Base-by-base conservation (phyloP, 176 grass and related monocot species). In the Oryza glaberrima region DNA sequence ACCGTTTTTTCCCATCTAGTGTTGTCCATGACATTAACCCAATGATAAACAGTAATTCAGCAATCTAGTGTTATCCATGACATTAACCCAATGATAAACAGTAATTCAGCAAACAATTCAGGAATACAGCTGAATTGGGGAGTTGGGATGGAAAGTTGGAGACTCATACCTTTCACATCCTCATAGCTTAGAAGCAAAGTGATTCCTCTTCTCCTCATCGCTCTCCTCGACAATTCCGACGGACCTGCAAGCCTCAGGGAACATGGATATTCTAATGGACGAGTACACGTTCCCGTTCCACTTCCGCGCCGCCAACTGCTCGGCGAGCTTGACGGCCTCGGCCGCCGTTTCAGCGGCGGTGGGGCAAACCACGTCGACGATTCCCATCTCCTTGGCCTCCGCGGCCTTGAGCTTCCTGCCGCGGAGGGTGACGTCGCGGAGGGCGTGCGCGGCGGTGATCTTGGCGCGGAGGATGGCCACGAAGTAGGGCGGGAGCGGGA, bases 201-300 rank as follows among this genome's bases (percentile, higher is more conserved):
- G 65, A 46, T 89, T 88, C 10, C 5, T 65, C 72, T 86, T 89
- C 32, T 77, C 86, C 75, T 86, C 95, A 1, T 91, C 95, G 65
- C 77, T 92, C 78, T 91, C 90, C 56, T 90, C 84, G 10, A 77
- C 65, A 2, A 94, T 70, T 13, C 78, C 96, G 0, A 98, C 70
- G 3, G 81, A 69, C 17, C 49, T 90, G 81, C 91, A 94, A 38
- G 86, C 80, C 12, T 95, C 79, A 20, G 82, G 88, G 70, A 69
- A 95, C 73, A 88, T 52, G 40, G 81, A 91, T 47, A 93, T 65
- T 80, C 95, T 87, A 1, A 93, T 90, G 12, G 91, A 92, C 2
- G 87, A 61, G 76, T 98, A 98, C 10, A 95, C 89, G 22, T 52
- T 70, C n/a, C 87, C 90, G 56, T 98, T 82, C 95, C 95, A 95